Evolutionary conservation across 257 asterid genomes (phyloP).

Genomic region (Rauvolfia tetraphylla): DNA sequence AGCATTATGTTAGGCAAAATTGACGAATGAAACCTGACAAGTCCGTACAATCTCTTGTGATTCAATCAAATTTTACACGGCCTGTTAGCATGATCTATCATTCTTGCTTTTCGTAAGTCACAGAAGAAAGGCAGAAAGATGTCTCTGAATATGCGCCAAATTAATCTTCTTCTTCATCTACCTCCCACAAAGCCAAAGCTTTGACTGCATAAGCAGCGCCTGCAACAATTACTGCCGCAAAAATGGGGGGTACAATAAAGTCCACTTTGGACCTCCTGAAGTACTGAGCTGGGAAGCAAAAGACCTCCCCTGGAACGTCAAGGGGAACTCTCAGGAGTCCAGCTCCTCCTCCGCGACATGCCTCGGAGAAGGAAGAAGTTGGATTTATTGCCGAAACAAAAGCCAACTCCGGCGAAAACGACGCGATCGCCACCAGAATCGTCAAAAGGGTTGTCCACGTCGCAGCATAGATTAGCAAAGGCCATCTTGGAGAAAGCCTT

Average conservation of each 20-base stretch:
- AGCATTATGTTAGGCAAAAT: background rate
- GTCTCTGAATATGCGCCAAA: no score
- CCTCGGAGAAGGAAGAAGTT: slow-evolving; percentile 37
- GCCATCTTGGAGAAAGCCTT: slow-evolving; percentile 44
- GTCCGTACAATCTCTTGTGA: background rate
- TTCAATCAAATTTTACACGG: background rate
- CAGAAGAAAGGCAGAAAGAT: background rate
- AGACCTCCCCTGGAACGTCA: slow-evolving; percentile 56
- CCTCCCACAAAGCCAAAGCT: slow-evolving; percentile 77
- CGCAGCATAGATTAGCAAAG: slow-evolving; percentile 56
- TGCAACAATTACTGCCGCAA: slow-evolving; percentile 68
- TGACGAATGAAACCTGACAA: background rate
- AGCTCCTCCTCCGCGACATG: slow-evolving; percentile 33
- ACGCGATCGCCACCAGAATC: slow-evolving; percentile 60
- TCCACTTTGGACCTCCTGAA: slow-evolving; percentile 56
- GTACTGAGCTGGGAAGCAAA: slow-evolving; percentile 57
- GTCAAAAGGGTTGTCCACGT: slow-evolving; percentile 74
- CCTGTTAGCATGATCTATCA: background rate
- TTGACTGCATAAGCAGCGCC: slow-evolving; percentile 61
- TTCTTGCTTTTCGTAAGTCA: background rate
- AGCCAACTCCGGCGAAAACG: slow-evolving; percentile 77
- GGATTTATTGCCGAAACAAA: slow-evolving; percentile 67
- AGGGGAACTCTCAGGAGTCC: slow-evolving; percentile 61
- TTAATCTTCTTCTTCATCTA: slow-evolving; percentile 33
- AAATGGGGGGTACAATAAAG: slow-evolving; percentile 70